Conservation (phyloP, 169 alveolate species). For the Toxoplasma gondii region DNA sequence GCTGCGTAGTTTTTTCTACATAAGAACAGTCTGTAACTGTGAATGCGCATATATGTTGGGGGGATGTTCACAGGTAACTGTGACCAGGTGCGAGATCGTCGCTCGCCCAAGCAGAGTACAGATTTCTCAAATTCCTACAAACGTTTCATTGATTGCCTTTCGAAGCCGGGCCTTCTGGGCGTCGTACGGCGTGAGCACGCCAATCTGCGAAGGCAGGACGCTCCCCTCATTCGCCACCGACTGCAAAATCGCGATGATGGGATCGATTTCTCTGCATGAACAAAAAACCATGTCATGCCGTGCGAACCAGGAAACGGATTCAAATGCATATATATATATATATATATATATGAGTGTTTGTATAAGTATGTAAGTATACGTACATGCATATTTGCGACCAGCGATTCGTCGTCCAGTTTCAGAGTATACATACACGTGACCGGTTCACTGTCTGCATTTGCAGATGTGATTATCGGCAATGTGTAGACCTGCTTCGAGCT, state of each 20-base stretch:
- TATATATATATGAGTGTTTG: no score
- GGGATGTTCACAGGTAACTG: not conserved
- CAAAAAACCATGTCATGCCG: not conserved
- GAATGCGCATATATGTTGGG: not conserved
- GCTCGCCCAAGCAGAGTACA: no score
- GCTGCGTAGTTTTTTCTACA: no score
- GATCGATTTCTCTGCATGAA: conserved; percentile 58
- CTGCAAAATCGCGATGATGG: conserved; percentile 60
- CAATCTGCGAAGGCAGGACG: conserved; percentile 62
- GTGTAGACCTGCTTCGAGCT: no score
- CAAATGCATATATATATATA: not conserved
- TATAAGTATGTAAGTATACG: no score
- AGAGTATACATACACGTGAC: no score
- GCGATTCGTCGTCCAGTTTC: no score
- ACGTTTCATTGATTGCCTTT: conserved; percentile 57
- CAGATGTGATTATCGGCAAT: no score
- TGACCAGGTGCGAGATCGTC: no score
- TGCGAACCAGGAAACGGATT: not conserved
- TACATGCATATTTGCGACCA: no score
- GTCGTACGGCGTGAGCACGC: conserved; percentile 70
- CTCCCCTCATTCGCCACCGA: conserved; percentile 51
- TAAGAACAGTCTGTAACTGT: no score
- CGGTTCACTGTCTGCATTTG: no score
- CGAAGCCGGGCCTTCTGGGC: conserved; percentile 69
- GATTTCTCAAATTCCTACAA: conserved; percentile 4